These are phyloP conservation scores for Salix viminalis DNA, from an alignment of 345 rosid species.

Conservation along the genomic window DNA sequence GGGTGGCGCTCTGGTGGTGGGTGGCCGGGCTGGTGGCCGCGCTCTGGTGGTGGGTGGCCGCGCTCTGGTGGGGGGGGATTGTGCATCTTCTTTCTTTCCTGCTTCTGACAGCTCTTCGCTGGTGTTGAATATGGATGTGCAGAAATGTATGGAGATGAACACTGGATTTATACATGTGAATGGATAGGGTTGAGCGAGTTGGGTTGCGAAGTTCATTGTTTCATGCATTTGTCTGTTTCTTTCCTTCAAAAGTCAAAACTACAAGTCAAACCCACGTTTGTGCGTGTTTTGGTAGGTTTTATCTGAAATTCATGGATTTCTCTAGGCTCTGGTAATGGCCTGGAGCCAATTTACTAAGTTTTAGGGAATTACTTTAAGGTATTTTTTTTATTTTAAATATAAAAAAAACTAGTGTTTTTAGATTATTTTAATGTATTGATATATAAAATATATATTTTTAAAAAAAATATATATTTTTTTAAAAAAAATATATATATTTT, in stretches of 20 bases:
- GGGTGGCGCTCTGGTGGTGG: constrained; percentile 15
- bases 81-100: constrained; percentile 9
- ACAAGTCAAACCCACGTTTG: constrained; percentile 13
- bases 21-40: neutral
- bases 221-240: too few relatives aligned
- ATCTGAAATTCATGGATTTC: constrained; percentile 12
- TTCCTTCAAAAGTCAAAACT: constrained; percentile 8
- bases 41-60: constrained; percentile 21
- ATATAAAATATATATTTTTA: too few relatives aligned
- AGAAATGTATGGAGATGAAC: neutral
- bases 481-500: too few relatives aligned
- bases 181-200: too few relatives aligned
- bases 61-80: constrained; percentile 29
- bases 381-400: too few relatives aligned
- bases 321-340: neutral
- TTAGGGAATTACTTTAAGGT: too few relatives aligned
- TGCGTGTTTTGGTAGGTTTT: constrained; percentile 3
- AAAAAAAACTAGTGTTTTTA: too few relatives aligned
- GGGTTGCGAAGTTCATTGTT: too few relatives aligned
- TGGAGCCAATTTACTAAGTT: too few relatives aligned
- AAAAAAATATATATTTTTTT: too few relatives aligned
- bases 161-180: neutral
- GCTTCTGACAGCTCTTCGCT: neutral
- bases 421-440: too few relatives aligned
- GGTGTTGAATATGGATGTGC: neutral